Evolutionary conservation across 331 rosid species (phyloP).

Genomic region (Rhamnella rubrinervis): DNA sequence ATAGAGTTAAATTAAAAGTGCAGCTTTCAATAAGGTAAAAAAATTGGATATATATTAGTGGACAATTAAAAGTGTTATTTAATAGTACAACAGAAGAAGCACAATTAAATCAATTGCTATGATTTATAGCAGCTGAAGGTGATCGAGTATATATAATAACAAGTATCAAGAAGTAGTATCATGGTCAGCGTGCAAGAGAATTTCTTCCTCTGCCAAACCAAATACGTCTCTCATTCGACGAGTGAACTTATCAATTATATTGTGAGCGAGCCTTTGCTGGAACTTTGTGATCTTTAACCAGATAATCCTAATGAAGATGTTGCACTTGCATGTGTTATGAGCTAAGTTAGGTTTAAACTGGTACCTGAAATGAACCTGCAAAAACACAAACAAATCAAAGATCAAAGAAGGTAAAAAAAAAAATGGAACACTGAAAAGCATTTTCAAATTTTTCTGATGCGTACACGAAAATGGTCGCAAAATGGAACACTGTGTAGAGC

Average conservation of each 20-base stretch:
- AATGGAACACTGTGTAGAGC: constrained; percentile 66
- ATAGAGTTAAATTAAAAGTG: no score
- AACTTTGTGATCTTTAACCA: constrained; percentile 60
- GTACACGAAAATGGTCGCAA: constrained; percentile 62
- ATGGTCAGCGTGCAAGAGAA: constrained; percentile 23
- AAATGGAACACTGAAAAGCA: background rate
- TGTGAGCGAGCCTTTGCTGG: constrained; percentile 54
- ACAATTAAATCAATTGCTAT: no score
- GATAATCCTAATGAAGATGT: constrained; percentile 42
- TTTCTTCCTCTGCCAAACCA: constrained; percentile 42
- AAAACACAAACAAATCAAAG: background rate
- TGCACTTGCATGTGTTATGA: constrained; percentile 53
- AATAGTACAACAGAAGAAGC: no score
- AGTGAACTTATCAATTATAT: constrained; percentile 52
- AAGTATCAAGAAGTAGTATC: background rate
- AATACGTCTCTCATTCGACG: constrained; percentile 40
- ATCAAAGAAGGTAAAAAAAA: background rate
- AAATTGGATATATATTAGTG: no score
- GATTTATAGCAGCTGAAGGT: background rate
- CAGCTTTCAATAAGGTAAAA: no score
- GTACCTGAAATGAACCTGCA: constrained; percentile 72
- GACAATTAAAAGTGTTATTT: no score
- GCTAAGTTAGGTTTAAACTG: constrained; percentile 35
- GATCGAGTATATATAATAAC: background rate
- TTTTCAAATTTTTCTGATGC: constrained; percentile 6